phyloP scores from a whole-genome alignment of 2,329 filamentous ascomycete genomes.

The Ophiostoma sp. region DNA sequence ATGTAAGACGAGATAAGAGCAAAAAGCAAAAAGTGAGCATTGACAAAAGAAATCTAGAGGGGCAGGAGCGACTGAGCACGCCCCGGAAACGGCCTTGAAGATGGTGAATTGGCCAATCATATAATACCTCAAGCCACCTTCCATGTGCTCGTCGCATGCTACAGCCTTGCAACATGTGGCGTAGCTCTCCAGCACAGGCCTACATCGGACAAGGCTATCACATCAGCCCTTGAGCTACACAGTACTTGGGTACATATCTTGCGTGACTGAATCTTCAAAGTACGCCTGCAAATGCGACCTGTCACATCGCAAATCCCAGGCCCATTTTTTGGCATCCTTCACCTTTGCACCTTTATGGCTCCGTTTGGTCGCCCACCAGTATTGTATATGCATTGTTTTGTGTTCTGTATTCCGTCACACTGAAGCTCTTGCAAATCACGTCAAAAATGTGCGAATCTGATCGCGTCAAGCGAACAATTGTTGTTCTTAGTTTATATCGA shows the following conservation, averaged over 20 bases:
- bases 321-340: not conserved
- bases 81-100: not conserved
- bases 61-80: not conserved
- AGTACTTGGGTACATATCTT: not conserved
- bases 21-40: not conserved
- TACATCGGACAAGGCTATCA: conserved; percentile 14
- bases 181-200: not conserved
- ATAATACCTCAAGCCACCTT: not conserved
- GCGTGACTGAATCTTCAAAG: conserved; percentile 10
- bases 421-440: not conserved
- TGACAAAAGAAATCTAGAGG: conserved; percentile 1
- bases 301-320: not conserved
- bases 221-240: not conserved
- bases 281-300: conserved; percentile 6
- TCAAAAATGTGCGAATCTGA: not conserved
- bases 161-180: conserved; percentile 3
- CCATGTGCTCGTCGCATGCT: not conserved
- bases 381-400: not conserved
- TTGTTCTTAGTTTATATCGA: not conserved
- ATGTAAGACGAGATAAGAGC: conserved; percentile 9
- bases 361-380: not conserved
- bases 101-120: conserved; percentile 8
- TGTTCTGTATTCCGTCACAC: not conserved
- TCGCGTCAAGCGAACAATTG: not conserved
- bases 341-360: not conserved